Conservation (phyloP, 208 protist genomes). For the Leishmania lainsoni region DNA sequence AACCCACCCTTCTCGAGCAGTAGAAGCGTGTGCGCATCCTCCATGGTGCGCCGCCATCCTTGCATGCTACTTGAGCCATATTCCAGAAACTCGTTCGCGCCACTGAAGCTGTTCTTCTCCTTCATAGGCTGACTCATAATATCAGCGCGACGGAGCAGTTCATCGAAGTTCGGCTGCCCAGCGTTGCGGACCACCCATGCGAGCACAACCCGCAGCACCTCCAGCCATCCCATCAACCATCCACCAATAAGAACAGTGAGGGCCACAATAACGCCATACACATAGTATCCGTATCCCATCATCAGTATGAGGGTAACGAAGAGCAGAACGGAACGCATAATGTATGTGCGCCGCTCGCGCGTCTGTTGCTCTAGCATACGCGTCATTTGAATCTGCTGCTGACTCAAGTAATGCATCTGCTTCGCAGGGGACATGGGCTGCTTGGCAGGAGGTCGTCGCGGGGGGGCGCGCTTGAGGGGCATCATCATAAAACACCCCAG, state of each 20-base stretch:
- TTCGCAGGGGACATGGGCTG: constrained; percentile 25
- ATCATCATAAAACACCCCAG: not conserved
- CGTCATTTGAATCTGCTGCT: constrained; percentile 29
- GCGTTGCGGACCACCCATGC: constrained; percentile 23
- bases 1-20: constrained; percentile 79
- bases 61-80: constrained; percentile 89
- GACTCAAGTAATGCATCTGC: constrained; percentile 26
- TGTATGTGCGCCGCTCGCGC: constrained; percentile 16
- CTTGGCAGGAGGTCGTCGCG: constrained; percentile 23
- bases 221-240: constrained; percentile 28
- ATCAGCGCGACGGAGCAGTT: constrained; percentile 82
- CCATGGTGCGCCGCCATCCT: constrained; percentile 91
- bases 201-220: constrained; percentile 18
- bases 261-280: constrained; percentile 25
- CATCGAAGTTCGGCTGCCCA: constrained; percentile 47
- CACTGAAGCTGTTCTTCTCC: constrained; percentile 62
- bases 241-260: constrained; percentile 13
- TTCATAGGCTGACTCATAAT: constrained; percentile 87
- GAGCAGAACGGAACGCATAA: constrained; percentile 13
- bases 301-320: constrained; percentile 18
- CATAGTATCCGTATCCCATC: constrained; percentile 16
- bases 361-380: constrained; percentile 32
- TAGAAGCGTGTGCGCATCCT: constrained; percentile 88
- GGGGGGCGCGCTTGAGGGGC: constrained; percentile 17
- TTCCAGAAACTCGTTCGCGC: constrained; percentile 67